Evolutionary conservation across 495 filamentous ascomycete genomes (phyloP), one percentile per base, ranked within the genome.

Genomic region (Xylaria venustula): DNA sequence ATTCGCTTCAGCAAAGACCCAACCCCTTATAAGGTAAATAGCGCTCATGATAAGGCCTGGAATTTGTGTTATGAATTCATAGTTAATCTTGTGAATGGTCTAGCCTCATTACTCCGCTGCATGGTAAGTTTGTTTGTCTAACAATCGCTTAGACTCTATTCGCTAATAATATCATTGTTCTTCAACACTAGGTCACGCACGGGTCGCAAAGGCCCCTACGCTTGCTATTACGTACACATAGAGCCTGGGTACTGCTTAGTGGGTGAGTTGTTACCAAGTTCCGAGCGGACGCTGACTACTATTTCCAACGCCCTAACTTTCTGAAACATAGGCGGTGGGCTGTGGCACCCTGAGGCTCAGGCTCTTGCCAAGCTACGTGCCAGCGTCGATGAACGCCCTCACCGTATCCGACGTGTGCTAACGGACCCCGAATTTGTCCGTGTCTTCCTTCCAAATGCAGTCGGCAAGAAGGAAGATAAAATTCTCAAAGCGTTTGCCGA

Each of bases 171-270:
- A 20, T 26, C 30, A 5, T 22, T 7, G 30, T 57, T 17, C 8
- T 47, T 12, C 11, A 2, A 46, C 19, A 20, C 34, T 7, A 60
- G 83, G 85, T 93, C 88, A 47, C 85, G 90, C 14, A 95, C 91
- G 1, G 91, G 92, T 20, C 81, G 88, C 48, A 94, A 95, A 68
- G 90, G 92, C 8, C 88, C 90, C 34, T 94, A 94, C 69, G 90
- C 90, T 14, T 87, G 84, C 57, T 95, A 96, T 70, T 94, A 93
- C 75, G 60, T 80, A 3, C 78, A 80, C 64, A 41, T 71, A 26
- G 78, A 81, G 42, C 78, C 79, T 2, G 70, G 67, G 7, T 48
- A 55, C n/a, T 72, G 66, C 58, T 74, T 81, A 66, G 58, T 85
- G 77, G 91, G 30, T 34, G 5, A 34, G 30, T 34, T 34, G 30